Evolutionary conservation across 805 yeast species (phyloP), one percentile per base, ranked within the genome.

Genomic region (Barnettozyma vustinii): DNA sequence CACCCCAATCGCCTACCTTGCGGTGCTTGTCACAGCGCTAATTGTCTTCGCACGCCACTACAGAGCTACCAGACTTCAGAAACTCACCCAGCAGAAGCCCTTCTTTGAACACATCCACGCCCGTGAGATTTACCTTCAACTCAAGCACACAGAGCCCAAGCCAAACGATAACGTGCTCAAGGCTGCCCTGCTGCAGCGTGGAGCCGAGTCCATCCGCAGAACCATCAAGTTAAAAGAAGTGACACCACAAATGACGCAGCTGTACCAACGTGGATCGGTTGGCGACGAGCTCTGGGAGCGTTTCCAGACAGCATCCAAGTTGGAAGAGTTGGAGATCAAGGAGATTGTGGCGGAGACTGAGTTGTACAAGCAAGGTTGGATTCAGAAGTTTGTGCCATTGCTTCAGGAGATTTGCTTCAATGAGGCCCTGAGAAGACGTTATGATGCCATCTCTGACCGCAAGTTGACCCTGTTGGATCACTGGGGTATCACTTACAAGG

Each of bases 331-430:
- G 25, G 98, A 94, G 66, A 70, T 94, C 55, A 79, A 81, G 64
- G 91, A 84, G 51, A 73, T 89, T 42, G 83, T 87, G 6, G 69
- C 65, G 48, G 96, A 88, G 66, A 89, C 94, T 40, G 89, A 87
- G 63, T 56, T 69, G 16, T 70, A 78, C 55, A 85, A 87, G 60
- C 79, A 81, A 41, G 92, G 89, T 32, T 91, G 97, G 96, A 80
- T 84, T 8, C 84, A 79, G 54, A 69, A 76, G 41, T 79, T 89
- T 59, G 84, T 89, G 60, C 86, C 86, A 9, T 77, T 83, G 13
- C 84, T 91, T 40, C 92, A 86, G 64, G 97, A 94, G 63, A 84
- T 92, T 45, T 88, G 96, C 54, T 87, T 90, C 67, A 94, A 92
- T 64, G 92, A 87, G 68, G 97, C 97, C 1, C 72, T 92, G 46